These are phyloP conservation scores for Curvularia sp. DNA, from an alignment of 2,329 filamentous ascomycete species.

Conservation along the genomic window DNA sequence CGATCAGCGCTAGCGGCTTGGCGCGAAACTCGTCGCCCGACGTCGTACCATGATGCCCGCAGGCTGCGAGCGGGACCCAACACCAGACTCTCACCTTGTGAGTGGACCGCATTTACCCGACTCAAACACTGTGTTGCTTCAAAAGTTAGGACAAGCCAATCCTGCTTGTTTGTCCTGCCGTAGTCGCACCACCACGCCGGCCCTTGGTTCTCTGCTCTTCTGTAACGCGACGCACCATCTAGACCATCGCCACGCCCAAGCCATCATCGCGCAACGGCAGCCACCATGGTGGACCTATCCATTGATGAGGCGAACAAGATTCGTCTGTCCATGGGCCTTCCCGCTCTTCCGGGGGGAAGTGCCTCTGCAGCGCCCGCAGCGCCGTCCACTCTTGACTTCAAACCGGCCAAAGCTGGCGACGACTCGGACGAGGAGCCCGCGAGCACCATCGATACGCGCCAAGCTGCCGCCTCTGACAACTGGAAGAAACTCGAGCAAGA, in stretches of 20 bases:
- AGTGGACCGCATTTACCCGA: background rate
- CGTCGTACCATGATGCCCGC: constrained; percentile 17
- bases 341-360: constrained; percentile 76
- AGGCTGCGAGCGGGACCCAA: background rate
- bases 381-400: constrained; percentile 65
- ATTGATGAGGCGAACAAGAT: constrained; percentile 96
- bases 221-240: constrained; percentile 1
- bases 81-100: constrained; percentile 3
- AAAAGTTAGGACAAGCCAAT: background rate
- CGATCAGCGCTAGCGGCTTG: constrained; percentile 32
- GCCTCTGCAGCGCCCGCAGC: constrained; percentile 62
- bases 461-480: constrained; percentile 76
- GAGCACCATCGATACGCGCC: constrained; percentile 83
- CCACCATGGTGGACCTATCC: constrained; percentile 44
- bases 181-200: background rate
- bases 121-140: background rate
- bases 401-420: constrained; percentile 55
- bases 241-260: constrained; percentile 6
- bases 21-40: constrained; percentile 14
- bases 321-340: constrained; percentile 85
- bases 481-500: constrained; percentile 75
- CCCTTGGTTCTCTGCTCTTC: background rate
- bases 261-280: constrained; percentile 9
- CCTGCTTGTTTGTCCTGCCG: too few species aligned
- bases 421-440: constrained; percentile 71